Percentiles rank a stretch among this genome's conserved stretches.
phyloP scores from a whole-genome alignment of 2,329 filamentous ascomycete genomes.

The Dactylellina parvicollis region DNA sequence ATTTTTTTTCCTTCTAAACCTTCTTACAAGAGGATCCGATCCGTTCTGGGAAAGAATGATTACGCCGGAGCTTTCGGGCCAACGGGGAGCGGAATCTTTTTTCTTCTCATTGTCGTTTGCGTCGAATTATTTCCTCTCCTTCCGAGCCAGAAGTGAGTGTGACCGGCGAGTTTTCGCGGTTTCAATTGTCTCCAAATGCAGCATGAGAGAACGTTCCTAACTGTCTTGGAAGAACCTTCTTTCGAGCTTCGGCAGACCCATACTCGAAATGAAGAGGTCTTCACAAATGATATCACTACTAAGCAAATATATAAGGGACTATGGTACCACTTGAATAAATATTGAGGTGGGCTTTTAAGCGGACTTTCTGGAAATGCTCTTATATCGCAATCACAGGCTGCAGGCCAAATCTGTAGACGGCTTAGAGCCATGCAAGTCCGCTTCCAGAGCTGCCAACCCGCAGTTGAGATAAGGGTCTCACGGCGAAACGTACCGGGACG shows the following conservation, averaged over 20 bases:
- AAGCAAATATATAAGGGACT: no score
- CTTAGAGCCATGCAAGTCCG: not conserved
- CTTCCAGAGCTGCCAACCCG: not conserved
- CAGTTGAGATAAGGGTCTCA: not conserved
- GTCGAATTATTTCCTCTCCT: not conserved
- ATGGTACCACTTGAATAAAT: no score
- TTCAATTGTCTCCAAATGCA: not conserved
- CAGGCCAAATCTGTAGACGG: not conserved
- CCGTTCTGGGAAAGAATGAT: not conserved
- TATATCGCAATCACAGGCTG: not conserved
- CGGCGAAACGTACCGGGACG: not conserved
- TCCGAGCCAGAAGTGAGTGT: conserved; percentile 12
- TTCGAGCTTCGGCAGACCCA: not conserved
- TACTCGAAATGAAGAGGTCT: not conserved
- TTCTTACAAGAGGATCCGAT: not conserved
- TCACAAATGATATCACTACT: not conserved
- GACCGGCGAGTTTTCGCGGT: conserved; percentile 22
- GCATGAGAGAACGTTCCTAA: conserved; percentile 12
- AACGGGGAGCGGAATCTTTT: conserved; percentile 6
- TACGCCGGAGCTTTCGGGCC: conserved; percentile 9
- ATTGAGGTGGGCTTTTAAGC: no score
- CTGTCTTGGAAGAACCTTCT: not conserved
- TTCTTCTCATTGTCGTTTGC: not conserved
- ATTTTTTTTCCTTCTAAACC: not conserved
- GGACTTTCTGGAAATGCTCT: no score